Percentiles rank a stretch among this genome's conserved stretches.
phyloP scores from a whole-genome alignment of 257 asterid species.

The Solanum pimpinellifolium region DNA sequence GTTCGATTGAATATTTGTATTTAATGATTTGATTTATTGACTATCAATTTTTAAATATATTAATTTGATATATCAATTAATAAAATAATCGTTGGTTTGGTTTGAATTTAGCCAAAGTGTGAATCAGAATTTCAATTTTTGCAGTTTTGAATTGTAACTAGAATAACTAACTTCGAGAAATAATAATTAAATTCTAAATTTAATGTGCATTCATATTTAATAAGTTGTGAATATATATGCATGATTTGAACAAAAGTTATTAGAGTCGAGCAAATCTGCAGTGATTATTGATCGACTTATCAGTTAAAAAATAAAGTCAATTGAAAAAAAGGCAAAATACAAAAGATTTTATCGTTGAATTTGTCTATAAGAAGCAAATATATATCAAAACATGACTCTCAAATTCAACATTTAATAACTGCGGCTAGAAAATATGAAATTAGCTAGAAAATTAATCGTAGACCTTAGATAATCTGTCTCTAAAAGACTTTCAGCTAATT shows the following conservation, averaged over 20 bases:
- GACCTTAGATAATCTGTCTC: too few species aligned
- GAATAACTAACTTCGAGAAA: not conserved
- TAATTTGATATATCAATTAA: fast-evolving
- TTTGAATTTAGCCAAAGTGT: not conserved
- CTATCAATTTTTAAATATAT: not conserved
- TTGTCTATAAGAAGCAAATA: not conserved
- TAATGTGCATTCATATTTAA: not conserved
- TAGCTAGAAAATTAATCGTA: too few species aligned
- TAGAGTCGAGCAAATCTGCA: too few species aligned
- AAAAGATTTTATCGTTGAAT: not conserved
- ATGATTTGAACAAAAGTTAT: not conserved
- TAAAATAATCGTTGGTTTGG: not conserved
- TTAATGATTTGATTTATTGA: not conserved
- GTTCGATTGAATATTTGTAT: not conserved
- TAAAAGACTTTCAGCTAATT: too few species aligned
- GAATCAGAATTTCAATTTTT: not conserved
- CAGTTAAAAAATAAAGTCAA: not conserved
- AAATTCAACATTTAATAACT: not conserved
- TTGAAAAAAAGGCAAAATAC: too few species aligned
- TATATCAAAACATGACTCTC: not conserved
- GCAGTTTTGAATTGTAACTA: not conserved
- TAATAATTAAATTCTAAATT: not conserved
- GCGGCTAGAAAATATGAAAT: too few species aligned
- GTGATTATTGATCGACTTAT: too few species aligned
- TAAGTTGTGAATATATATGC: too few species aligned